These are phyloP conservation scores for Rutstroemia sp. DNA, from an alignment of 2,329 filamentous ascomycete genomes.

Conservation along the genomic window DNA sequence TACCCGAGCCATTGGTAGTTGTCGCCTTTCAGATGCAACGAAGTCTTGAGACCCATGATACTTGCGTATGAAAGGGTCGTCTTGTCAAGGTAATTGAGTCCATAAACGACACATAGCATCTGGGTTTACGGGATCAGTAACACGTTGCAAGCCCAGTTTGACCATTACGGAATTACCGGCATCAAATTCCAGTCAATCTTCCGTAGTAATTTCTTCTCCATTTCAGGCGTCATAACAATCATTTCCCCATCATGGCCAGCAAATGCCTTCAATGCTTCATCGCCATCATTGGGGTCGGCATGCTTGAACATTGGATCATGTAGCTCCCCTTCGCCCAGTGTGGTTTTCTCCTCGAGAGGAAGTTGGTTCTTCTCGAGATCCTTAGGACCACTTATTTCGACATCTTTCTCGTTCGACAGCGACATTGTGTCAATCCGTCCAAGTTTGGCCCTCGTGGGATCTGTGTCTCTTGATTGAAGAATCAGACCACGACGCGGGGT, in stretches of 20 bases:
- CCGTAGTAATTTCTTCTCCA: constrained; percentile 34
- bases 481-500: no score
- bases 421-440: not conserved
- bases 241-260: constrained; percentile 32
- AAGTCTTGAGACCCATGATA: constrained; percentile 40
- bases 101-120: constrained; percentile 50
- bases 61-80: constrained; percentile 42
- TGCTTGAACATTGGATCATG: constrained; percentile 28
- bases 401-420: not conserved
- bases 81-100: constrained; percentile 46
- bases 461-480: no score
- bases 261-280: constrained; percentile 37
- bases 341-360: constrained; percentile 14
- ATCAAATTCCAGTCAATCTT: constrained; percentile 41
- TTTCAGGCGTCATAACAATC: constrained; percentile 33
- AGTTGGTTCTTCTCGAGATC: constrained; percentile 13
- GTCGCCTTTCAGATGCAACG: constrained; percentile 31
- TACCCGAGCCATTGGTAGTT: constrained; percentile 42
- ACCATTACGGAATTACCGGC: constrained; percentile 28
- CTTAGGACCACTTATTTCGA: not conserved
- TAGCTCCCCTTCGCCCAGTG: constrained; percentile 16
- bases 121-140: constrained; percentile 11
- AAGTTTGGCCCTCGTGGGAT: no score
- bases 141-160: not conserved
- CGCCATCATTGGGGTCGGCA: constrained; percentile 34